Base-by-base conservation (phyloP, 2,329 filamentous ascomycete species). In the Cordyceps tenuipes region DNA sequence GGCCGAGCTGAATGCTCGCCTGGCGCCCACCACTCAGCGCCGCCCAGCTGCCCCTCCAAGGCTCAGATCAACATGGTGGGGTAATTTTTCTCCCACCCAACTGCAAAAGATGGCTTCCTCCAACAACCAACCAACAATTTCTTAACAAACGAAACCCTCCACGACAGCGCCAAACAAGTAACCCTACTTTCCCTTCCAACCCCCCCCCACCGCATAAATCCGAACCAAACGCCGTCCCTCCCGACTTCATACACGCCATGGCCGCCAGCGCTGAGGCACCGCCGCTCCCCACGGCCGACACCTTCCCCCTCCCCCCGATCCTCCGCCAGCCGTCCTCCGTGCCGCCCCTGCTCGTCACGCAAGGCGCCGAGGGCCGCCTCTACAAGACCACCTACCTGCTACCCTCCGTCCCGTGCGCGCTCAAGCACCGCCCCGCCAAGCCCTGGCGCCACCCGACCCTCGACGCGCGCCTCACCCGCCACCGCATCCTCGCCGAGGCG, bases 291-390 rank as follows among this genome's bases (percentile, higher is more conserved):
- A 53, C 60, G 26, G 57, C 64, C 26, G 66, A 70, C 55, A 63
- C 66, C 60, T 79, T 79, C 66, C 75, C 79, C 65, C 85, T 90
- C 63, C 87, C 87, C 43, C 73, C 78, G 39, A 81, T 87, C 66
- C 87, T 91, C 73, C 78, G 79, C 61, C 77, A 84, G 76, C 82
- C 82, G 71, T 77, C 82, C 63, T 77, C 83, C 44, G 72, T 78
- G 66, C 74, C 82, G 53, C 85, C 90, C 64, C 73, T 71, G 53
- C 88, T 96, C 69, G 84, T 97, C 67, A 87, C 90, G 61, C 94
- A 97, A 80, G 94, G 94, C 75, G 94, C 94, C 71, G 94, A 99
- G 83, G 92, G 90, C 62, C 90, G 93, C 65, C 84, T 99, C 70
- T 97, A 95, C 83, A 87, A 86, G 73, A 93, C 90, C 19, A 86